phyloP scores from a whole-genome alignment of 495 filamentous ascomycete genomes.

The Penicillium subrubescens region DNA sequence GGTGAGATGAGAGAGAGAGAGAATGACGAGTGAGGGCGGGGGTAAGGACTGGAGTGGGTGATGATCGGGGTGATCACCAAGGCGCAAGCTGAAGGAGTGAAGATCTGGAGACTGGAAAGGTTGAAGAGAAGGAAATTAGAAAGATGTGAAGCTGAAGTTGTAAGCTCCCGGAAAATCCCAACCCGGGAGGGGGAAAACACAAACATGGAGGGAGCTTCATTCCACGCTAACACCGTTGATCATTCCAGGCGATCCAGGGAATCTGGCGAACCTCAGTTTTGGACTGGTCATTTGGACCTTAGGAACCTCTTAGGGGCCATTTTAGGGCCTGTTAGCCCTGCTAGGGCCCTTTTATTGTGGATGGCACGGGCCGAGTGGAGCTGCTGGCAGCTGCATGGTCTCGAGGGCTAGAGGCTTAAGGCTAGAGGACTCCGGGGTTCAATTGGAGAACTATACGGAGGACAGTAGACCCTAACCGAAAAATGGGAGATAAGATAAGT shows the following conservation, averaged over 20 bases:
- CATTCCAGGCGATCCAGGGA: constrained; percentile 28
- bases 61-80: background rate
- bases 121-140: background rate
- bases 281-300: background rate
- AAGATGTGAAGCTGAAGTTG: background rate
- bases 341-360: background rate
- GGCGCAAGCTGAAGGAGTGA: background rate
- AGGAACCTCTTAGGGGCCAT: background rate
- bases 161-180: background rate
- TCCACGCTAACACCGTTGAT: constrained; percentile 24
- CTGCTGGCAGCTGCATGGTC: background rate
- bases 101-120: background rate
- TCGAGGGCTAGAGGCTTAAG: background rate
- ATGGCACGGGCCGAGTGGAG: background rate
- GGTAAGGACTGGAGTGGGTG: background rate
- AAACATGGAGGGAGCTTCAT: constrained; percentile 23
- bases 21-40: background rate
- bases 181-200: background rate
- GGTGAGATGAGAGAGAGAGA: constrained; percentile 9
- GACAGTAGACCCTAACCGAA: background rate
- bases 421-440: background rate
- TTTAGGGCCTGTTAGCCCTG: background rate
- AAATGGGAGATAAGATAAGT: background rate
- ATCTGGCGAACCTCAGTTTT: constrained; percentile 2
- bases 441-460: background rate